These are phyloP conservation scores for Fulvia fulva DNA, from an alignment of 2,329 filamentous ascomycete genomes.

Conservation along the genomic window DNA sequence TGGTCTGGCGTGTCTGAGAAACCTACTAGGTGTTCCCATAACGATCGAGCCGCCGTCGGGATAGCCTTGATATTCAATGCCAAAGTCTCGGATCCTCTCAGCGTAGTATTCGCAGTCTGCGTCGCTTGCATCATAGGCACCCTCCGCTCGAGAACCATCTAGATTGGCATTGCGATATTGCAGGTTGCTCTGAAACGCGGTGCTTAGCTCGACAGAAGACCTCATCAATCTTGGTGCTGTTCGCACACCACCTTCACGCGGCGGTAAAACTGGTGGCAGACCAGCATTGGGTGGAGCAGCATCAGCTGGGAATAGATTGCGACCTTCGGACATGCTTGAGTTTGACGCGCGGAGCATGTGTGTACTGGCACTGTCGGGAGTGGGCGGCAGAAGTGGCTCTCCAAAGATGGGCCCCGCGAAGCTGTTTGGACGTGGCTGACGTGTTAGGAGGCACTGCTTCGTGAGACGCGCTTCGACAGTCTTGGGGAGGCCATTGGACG, in stretches of 20 bases:
- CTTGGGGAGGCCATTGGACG: neutral
- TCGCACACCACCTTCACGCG: slow-evolving; percentile 17
- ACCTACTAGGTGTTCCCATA: slow-evolving; percentile 34
- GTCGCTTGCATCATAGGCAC: neutral
- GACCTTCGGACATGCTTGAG: slow-evolving; percentile 27
- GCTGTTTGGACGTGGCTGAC: slow-evolving; percentile 14
- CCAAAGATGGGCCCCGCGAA: slow-evolving; percentile 25
- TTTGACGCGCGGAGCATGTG: slow-evolving; percentile 31
- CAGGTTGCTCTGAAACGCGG: slow-evolving; percentile 23
- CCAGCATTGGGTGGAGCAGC: slow-evolving; percentile 22
- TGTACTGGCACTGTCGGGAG: slow-evolving; percentile 33
- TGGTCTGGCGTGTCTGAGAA: slow-evolving; percentile 29
- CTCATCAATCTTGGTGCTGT: slow-evolving; percentile 29
- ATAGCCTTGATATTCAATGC: slow-evolving; percentile 27
- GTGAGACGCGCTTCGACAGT: slow-evolving; percentile 2
- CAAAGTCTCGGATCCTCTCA: slow-evolving; percentile 20
- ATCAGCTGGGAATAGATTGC: slow-evolving; percentile 23
- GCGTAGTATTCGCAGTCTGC: slow-evolving; percentile 14
- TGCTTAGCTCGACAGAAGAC: slow-evolving; percentile 29
- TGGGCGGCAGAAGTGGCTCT: slow-evolving; percentile 31
- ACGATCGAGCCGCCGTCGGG: slow-evolving; percentile 34
- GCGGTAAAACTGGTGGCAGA: slow-evolving; percentile 10
- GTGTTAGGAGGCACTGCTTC: neutral
- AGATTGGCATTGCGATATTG: slow-evolving; percentile 18
- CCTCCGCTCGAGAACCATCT: slow-evolving; percentile 10